Base-by-base conservation (phyloP, 2,329 filamentous ascomycete genomes). In the Fusarium citri region DNA sequence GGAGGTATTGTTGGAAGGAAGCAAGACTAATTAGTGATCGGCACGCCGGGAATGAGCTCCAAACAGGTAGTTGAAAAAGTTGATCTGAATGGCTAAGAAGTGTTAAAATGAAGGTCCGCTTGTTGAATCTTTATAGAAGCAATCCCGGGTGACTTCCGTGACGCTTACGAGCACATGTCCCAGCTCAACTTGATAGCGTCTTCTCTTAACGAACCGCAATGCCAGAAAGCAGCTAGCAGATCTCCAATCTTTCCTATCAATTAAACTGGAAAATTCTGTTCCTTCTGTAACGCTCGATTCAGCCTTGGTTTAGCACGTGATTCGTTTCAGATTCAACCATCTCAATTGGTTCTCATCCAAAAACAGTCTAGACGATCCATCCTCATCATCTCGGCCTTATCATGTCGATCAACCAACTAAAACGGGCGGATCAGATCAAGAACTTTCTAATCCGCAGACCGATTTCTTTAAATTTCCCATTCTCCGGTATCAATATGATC, bases 1-100 rank as follows among this genome's bases (percentile, higher is more conserved):
- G 80, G 81, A 8, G 85, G 85, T 2, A 83, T 80, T 31, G 80
- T 88, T 30, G 86, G 86, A 0, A 77, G 85, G 68, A 87, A 86
- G 69, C 76, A 78, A 20, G 77, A 78, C 31, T 79, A 64, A 3
- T 15, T 15, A 10, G 23, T 12, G 34, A 37, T 37, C 34, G 18
- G 7, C 10, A 6, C 7, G 18, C 3, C 34, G 18, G 34, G 34
- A n/a, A 37, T 12, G 18, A 37, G 18, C 18, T 37, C 6, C 18
- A 12, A 37, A 37, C 34, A 6, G 6, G 34, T n/a, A 6, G 34
- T 37, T 18, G 18, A 9, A 37, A 3, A 18, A n/a, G 34, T 11
- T 6, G 6, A 37, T n/a, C 18, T 6, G 34, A 37, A 6, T 11
- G 5, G 3, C 34, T 37, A n/a, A 3, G 2, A 10, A 37, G 3